Evolutionary conservation across 805 yeast species (phyloP).

Genomic region (Phaffomyces opuntiae): DNA sequence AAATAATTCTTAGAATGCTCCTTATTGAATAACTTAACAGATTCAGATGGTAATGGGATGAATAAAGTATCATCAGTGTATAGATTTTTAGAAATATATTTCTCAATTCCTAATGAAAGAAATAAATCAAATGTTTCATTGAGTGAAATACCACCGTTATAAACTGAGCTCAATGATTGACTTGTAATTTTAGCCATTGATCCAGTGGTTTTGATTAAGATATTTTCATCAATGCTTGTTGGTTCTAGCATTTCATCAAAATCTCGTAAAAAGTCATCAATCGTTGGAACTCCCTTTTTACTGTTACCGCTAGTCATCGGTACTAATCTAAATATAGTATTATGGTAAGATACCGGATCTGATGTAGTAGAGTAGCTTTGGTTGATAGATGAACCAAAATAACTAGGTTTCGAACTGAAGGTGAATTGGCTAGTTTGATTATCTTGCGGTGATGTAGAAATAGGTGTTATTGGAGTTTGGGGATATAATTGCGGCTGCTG

Average conservation of each 20-base stretch:
- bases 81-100: constrained; percentile 9
- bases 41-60: constrained; percentile 18
- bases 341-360: too few species aligned
- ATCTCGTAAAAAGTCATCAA: constrained; percentile 20
- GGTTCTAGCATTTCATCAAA: constrained; percentile 19
- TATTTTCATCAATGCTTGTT: constrained; percentile 5
- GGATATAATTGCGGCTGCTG: too few species aligned
- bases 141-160: constrained; percentile 14
- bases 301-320: too few species aligned
- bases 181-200: constrained; percentile 12
- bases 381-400: too few species aligned
- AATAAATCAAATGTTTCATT: constrained; percentile 18
- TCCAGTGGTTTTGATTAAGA: constrained; percentile 14
- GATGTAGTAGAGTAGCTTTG: too few species aligned
- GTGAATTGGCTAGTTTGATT: too few species aligned
- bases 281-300: constrained; percentile 9
- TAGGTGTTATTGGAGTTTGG: too few species aligned
- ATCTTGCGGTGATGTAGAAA: too few species aligned
- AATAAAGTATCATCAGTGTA: constrained; percentile 17
- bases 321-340: too few species aligned
- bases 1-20: constrained; percentile 15
- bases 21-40: constrained; percentile 17
- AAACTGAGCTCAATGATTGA: constrained; percentile 12
- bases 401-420: too few species aligned
- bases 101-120: constrained; percentile 15